Percentiles rank a stretch among this genome's conserved stretches.
Conservation (phyloP, 805 yeast genomes). For the Monosporozyma servazzii region DNA sequence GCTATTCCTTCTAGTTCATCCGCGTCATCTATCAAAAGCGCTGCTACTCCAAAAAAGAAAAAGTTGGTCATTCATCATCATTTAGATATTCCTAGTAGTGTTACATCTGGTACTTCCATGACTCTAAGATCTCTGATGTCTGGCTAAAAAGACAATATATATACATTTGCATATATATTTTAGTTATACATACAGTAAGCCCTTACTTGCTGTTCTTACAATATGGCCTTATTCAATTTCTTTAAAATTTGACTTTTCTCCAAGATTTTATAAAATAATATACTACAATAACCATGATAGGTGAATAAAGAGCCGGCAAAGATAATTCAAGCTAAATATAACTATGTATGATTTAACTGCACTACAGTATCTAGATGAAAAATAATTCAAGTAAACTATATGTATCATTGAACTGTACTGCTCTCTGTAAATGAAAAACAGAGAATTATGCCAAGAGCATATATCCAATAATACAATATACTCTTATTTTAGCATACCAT, state of each 20-base stretch:
- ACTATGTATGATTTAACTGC: too few relatives aligned
- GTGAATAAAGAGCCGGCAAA: too few relatives aligned
- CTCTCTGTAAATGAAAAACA: too few relatives aligned
- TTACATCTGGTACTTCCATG: constrained; percentile 9
- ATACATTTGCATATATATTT: background rate
- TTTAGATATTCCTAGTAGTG: constrained; percentile 14
- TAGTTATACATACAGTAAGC: background rate
- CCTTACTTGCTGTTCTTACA: background rate
- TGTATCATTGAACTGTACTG: too few relatives aligned
- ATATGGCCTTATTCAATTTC: background rate
- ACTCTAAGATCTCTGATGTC: constrained; percentile 11
- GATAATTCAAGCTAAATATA: too few relatives aligned
- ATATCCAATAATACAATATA: too few relatives aligned
- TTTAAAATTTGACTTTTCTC: background rate
- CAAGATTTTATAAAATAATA: too few relatives aligned
- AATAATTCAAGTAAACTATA: too few relatives aligned
- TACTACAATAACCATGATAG: too few relatives aligned
- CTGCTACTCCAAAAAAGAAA: constrained; percentile 5
- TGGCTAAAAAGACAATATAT: constrained; percentile 3
- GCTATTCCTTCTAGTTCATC: constrained; percentile 5
- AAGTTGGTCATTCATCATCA: constrained; percentile 14
- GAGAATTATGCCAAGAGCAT: too few relatives aligned
- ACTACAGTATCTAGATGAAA: too few relatives aligned
- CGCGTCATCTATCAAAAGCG: constrained; percentile 13
- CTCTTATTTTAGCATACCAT: too few relatives aligned